Evolutionary conservation across 2,329 filamentous ascomycete genomes (phyloP).

Genomic region (Stemphylium beticola): DNA sequence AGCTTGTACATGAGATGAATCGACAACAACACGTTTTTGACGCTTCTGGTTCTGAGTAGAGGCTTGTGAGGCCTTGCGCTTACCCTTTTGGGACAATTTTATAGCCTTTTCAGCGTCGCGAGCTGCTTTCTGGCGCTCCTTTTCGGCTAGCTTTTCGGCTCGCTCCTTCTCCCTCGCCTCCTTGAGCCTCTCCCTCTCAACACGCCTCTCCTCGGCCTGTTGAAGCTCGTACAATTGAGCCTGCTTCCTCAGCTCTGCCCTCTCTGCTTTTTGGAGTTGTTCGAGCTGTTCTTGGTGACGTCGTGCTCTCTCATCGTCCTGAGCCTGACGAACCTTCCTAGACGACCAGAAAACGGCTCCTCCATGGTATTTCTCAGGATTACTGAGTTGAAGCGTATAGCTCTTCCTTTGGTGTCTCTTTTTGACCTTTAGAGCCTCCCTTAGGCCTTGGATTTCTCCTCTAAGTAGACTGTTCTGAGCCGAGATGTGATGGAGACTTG

Average conservation of each 20-base stretch:
- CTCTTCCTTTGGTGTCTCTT: not conserved
- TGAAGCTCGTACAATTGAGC: not conserved
- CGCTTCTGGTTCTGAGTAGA: not conserved
- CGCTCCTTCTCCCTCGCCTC: not conserved
- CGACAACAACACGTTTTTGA: constrained; percentile 1
- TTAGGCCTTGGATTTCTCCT: not conserved
- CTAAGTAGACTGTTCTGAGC: not conserved
- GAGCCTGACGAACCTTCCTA: not conserved
- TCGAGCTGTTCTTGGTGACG: not conserved
- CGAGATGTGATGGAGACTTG: not conserved
- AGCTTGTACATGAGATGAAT: not conserved
- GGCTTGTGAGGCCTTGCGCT: not conserved
- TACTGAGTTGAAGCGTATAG: not conserved
- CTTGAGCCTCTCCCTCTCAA: constrained; percentile 2
- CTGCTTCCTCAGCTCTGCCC: not conserved
- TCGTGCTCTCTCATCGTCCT: not conserved
- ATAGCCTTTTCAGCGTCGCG: constrained; percentile 2
- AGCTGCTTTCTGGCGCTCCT: not conserved
- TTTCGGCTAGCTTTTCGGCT: not conserved
- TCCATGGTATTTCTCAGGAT: not conserved
- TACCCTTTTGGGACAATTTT: not conserved
- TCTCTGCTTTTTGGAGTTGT: not conserved
- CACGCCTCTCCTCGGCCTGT: not conserved
- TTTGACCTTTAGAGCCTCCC: not conserved
- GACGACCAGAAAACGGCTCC: no score